Percentiles rank a stretch among this genome's conserved stretches.
These are phyloP conservation scores for Didymella sp. DNA, from an alignment of 2,329 filamentous ascomycete genomes.

Conservation along the genomic window DNA sequence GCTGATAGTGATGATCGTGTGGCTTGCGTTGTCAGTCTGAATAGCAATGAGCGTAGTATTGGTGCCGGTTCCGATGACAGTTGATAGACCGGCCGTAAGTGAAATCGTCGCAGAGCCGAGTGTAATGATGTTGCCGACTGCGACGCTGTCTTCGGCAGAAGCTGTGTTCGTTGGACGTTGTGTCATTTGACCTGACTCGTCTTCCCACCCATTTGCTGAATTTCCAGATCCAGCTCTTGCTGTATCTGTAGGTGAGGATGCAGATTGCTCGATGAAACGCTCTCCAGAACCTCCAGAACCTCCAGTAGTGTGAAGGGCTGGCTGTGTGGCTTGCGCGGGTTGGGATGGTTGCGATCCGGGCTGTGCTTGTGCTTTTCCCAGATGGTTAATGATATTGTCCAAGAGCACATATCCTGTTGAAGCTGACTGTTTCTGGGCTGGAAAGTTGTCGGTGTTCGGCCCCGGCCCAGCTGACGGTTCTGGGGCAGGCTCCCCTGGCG, in stretches of 20 bases:
- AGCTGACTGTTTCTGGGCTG: not conserved
- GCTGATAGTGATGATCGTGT: conserved; percentile 36
- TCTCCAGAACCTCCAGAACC: not conserved
- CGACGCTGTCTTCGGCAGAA: conserved; percentile 6
- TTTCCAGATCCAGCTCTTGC: not conserved
- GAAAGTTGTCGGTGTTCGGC: not conserved
- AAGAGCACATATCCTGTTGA: conserved; percentile 25
- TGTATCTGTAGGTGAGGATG: not conserved
- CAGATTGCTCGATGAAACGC: not conserved
- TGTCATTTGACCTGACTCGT: not conserved
- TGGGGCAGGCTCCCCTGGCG: not conserved
- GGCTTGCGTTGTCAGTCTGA: conserved; percentile 32
- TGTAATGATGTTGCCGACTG: conserved; percentile 21
- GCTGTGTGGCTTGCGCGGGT: conserved; percentile 15
- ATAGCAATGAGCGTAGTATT: conserved; percentile 34
- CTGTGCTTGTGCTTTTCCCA: conserved; percentile 19
- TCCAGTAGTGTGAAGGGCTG: not conserved
- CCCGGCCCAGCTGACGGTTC: not conserved
- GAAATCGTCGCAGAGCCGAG: conserved; percentile 30
- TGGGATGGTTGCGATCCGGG: conserved; percentile 17
- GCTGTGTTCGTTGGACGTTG: not conserved
- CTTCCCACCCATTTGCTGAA: not conserved
- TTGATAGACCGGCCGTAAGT: conserved; percentile 39
- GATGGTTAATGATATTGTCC: conserved; percentile 25
- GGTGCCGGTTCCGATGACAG: conserved; percentile 30